Percentiles rank a stretch among this genome's conserved stretches.
phyloP scores from a whole-genome alignment of 2,329 filamentous ascomycete species.

The Orbilia oligospora region DNA sequence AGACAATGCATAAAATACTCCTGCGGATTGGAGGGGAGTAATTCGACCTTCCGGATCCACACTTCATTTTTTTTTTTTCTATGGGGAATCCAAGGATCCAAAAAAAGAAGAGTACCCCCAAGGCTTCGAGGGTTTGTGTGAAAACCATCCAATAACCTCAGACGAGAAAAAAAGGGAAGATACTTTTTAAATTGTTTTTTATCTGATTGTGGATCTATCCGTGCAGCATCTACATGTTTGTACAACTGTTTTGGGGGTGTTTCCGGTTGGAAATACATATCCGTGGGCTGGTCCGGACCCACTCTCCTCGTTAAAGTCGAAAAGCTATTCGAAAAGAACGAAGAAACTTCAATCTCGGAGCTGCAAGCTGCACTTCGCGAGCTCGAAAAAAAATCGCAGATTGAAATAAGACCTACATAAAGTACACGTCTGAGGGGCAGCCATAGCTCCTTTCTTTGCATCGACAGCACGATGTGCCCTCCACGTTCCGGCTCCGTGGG shows the following conservation, averaged over 20 bases:
- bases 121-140: conserved; percentile 17
- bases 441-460: conserved; percentile 51
- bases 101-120: conserved; percentile 27
- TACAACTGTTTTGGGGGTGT: conserved; percentile 24
- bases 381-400: conserved; percentile 43
- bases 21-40: conserved; percentile 24
- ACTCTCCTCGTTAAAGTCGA: conserved; percentile 22
- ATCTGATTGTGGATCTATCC: conserved; percentile 27
- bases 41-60: conserved; percentile 49
- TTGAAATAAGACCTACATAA: conserved; percentile 29
- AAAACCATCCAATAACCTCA: background rate
- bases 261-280: conserved; percentile 10
- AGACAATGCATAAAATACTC: conserved; percentile 21
- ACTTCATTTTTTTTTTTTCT: conserved; percentile 6
- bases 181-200: conserved; percentile 24
- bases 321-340: conserved; percentile 25
- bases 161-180: background rate
- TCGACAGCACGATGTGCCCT: conserved; percentile 34
- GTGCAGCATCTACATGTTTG: conserved; percentile 20
- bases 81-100: background rate
- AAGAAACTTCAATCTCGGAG: conserved; percentile 31
- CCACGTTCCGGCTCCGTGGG: conserved; percentile 61
- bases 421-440: conserved; percentile 26
- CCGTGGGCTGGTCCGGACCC: conserved; percentile 10
- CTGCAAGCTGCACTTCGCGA: conserved; percentile 53